A percentile compares a stretch with the other conserved stretches of the same genome.
These are phyloP conservation scores for Fusarium globosum DNA, from an alignment of 2,329 filamentous ascomycete genomes.

Conservation along the genomic window DNA sequence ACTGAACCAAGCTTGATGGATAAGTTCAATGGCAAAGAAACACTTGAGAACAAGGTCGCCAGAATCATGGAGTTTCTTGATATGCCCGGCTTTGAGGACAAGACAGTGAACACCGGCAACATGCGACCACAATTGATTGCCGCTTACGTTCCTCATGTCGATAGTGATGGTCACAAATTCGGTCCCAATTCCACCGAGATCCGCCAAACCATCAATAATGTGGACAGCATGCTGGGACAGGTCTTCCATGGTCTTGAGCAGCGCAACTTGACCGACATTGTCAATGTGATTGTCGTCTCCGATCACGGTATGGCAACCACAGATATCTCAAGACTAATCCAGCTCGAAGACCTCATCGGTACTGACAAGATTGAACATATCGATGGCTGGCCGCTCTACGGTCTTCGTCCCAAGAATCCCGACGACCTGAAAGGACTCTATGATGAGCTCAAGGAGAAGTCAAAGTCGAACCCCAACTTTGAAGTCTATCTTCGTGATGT, in stretches of 20 bases:
- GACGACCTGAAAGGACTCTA: slow-evolving; percentile 76
- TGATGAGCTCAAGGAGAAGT: slow-evolving; percentile 66
- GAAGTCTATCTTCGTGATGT: slow-evolving; percentile 88
- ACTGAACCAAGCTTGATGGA: slow-evolving; percentile 84
- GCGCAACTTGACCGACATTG: slow-evolving; percentile 87
- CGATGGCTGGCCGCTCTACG: slow-evolving; percentile 95
- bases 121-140: slow-evolving; percentile 90
- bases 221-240: slow-evolving; percentile 83
- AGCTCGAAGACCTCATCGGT: slow-evolving; percentile 90
- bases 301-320: slow-evolving; percentile 99
- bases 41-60: slow-evolving; percentile 78
- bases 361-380: slow-evolving; percentile 80
- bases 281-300: slow-evolving; percentile 95
- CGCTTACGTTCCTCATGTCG: slow-evolving; percentile 94
- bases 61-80: slow-evolving; percentile 87
- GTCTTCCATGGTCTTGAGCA: slow-evolving; percentile 80
- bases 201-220: slow-evolving; percentile 77
- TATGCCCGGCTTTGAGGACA: slow-evolving; percentile 76
- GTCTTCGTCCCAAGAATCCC: slow-evolving; percentile 81
- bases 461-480: slow-evolving; percentile 73
- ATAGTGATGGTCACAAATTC: slow-evolving; percentile 85
- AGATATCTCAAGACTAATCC: slow-evolving; percentile 80
- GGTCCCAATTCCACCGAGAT: slow-evolving; percentile 97
- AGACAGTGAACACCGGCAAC: slow-evolving; percentile 59
- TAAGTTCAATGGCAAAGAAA: slow-evolving; percentile 83